Percentiles rank a stretch among this genome's conserved stretches.
These are phyloP conservation scores for Cyclostephanos invisitatus DNA, from an alignment of 108 stramenopile species.

Conservation along the genomic window DNA sequence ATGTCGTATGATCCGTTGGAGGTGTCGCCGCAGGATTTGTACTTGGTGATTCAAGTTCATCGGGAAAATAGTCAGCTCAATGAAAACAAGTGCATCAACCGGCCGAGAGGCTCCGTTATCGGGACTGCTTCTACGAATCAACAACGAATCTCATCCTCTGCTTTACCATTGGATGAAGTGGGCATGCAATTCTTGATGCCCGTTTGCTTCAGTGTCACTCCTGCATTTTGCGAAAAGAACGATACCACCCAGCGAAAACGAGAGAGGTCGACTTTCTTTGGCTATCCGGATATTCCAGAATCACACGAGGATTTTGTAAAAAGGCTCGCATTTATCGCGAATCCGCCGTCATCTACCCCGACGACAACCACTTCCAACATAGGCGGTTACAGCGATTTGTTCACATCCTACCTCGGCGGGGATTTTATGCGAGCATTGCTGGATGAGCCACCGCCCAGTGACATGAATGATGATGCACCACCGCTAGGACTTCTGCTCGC, in stretches of 20 bases:
- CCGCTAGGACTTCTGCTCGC: conserved; percentile 61
- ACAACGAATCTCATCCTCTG: too few relatives aligned
- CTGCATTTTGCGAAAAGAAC: conserved; percentile 39
- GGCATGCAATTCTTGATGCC: conserved; percentile 69
- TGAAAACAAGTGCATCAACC: neutral
- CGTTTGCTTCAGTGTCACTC: conserved; percentile 66
- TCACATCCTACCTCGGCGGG: conserved; percentile 57
- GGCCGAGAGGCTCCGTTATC: conserved; percentile 10
- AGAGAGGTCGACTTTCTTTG: conserved; percentile 54
- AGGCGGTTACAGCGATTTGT: conserved; percentile 39
- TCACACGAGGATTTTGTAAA: conserved; percentile 67
- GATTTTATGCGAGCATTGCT: conserved; percentile 80
- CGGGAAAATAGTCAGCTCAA: conserved; percentile 11
- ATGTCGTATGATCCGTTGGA: conserved; percentile 69
- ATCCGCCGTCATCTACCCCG: neutral
- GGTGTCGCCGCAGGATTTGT: conserved; percentile 35
- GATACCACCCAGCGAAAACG: conserved; percentile 15
- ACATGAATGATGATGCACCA: conserved; percentile 22
- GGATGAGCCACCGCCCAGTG: conserved; percentile 38
- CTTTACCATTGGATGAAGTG: conserved; percentile 14
- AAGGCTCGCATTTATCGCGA: conserved; percentile 22
- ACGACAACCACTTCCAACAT: neutral
- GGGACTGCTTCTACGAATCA: neutral
- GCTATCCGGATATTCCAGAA: conserved; percentile 50
- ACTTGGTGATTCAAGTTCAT: conserved; percentile 52